phyloP scores from a whole-genome alignment of 306 rosid genomes.

The Lathyrus oleraceus region DNA sequence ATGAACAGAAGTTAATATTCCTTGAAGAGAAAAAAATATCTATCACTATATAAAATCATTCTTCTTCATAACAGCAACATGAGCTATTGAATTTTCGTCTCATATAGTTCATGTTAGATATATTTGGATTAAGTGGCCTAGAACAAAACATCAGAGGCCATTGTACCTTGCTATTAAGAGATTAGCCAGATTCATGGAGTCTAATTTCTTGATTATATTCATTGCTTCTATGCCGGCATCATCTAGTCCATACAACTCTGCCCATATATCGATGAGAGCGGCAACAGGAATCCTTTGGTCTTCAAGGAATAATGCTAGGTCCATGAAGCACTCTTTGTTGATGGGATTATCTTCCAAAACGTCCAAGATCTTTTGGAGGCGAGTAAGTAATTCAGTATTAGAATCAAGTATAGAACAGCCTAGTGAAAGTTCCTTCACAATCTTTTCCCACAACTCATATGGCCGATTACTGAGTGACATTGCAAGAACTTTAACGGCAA shows the following conservation, averaged over 20 bases:
- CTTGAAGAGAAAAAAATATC: background rate
- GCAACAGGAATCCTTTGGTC: conserved; percentile 58
- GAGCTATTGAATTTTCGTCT: conserved; percentile 4
- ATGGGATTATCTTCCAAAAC: conserved; percentile 41
- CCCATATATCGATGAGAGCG: conserved; percentile 63
- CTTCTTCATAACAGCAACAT: conserved; percentile 7
- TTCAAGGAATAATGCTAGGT: conserved; percentile 75
- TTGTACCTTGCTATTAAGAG: conserved; percentile 57
- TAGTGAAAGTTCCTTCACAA: conserved; percentile 39
- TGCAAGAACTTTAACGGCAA: conserved; percentile 55
- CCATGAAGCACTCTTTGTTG: conserved; percentile 66
- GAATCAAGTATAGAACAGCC: conserved; percentile 50
- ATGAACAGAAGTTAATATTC: conserved; percentile 16
- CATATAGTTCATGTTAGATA: conserved; percentile 7
- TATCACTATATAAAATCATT: background rate
- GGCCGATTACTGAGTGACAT: conserved; percentile 44
- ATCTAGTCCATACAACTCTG: conserved; percentile 45
- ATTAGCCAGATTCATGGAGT: conserved; percentile 47
- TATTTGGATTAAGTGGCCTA: background rate
- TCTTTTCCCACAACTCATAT: conserved; percentile 43
- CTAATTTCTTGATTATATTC: conserved; percentile 34
- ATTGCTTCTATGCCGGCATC: conserved; percentile 39
- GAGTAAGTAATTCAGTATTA: conserved; percentile 40
- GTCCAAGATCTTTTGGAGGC: conserved; percentile 49
- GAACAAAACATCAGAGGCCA: background rate